A percentile compares a stretch with the other conserved stretches of the same genome.
Evolutionary conservation across 805 yeast species (phyloP).

Genomic region (Candida awuae): DNA sequence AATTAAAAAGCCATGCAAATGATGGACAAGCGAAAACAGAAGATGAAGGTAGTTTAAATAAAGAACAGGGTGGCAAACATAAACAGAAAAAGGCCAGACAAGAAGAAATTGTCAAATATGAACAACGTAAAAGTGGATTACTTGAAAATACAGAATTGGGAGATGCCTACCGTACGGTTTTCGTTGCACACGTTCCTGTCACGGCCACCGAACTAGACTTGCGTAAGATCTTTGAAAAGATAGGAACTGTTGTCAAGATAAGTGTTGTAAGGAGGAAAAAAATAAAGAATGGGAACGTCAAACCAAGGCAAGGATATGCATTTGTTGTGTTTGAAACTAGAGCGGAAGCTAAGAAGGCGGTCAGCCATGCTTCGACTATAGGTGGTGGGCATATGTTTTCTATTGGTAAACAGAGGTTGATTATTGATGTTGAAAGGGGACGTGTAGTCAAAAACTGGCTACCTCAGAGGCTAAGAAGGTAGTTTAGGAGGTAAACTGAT

Average conservation of each 20-base stretch:
- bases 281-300: slow-evolving; percentile 18
- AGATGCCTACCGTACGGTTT: slow-evolving; percentile 74
- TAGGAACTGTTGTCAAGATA: slow-evolving; percentile 61
- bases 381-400: slow-evolving; percentile 15
- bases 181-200: slow-evolving; percentile 67
- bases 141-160: slow-evolving; percentile 25
- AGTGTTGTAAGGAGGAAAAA: slow-evolving; percentile 49
- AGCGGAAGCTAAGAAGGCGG: slow-evolving; percentile 53
- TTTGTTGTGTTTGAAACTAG: slow-evolving; percentile 44
- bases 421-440: slow-evolving; percentile 71
- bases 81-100: background rate
- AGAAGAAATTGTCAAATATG: slow-evolving; percentile 2
- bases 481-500: too few relatives aligned
- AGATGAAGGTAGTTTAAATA: background rate
- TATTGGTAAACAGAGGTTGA: slow-evolving; percentile 45
- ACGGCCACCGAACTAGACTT: slow-evolving; percentile 59
- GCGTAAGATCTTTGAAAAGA: slow-evolving; percentile 49
- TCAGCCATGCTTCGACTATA: slow-evolving; percentile 37
- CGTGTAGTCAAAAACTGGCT: slow-evolving; percentile 58
- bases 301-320: slow-evolving; percentile 52
- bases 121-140: background rate
- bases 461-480: slow-evolving; percentile 74
- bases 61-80: background rate
- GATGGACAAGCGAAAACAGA: background rate
- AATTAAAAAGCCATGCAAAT: background rate